Evolutionary conservation across 1,284 basidiomycete genomes (phyloP).

Genomic region (Cerrena zonata): DNA sequence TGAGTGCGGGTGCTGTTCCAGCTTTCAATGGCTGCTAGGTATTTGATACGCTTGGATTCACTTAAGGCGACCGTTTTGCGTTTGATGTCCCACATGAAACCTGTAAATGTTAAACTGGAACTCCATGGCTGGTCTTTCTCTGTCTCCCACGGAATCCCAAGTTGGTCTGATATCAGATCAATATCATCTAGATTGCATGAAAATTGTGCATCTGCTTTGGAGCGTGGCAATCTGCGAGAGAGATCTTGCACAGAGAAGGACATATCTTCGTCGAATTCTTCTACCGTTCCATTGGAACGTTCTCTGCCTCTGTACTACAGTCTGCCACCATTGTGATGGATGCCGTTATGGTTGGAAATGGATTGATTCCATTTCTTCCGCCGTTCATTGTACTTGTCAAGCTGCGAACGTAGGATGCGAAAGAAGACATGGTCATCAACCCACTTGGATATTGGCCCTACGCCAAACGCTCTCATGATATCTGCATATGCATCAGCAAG

Average conservation of each 20-base stretch:
- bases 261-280: constrained; percentile 20
- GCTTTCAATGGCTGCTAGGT: constrained; percentile 12
- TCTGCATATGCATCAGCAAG: constrained; percentile 11
- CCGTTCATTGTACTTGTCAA: constrained; percentile 7
- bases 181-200: constrained; percentile 18
- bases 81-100: constrained; percentile 21
- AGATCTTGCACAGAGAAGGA: constrained; percentile 13
- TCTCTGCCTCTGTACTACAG: constrained; percentile 26
- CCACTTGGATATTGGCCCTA: constrained; percentile 16
- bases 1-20: constrained; percentile 11
- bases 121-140: constrained; percentile 19
- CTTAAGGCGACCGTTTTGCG: constrained; percentile 14
- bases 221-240: constrained; percentile 5
- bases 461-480: constrained; percentile 16
- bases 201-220: constrained; percentile 9
- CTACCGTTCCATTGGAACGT: constrained; percentile 5
- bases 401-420: constrained; percentile 2
- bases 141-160: constrained; percentile 22
- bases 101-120: constrained; percentile 14
- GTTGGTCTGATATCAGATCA: constrained; percentile 11
- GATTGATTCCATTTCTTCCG: neutral
- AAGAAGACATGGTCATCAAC: constrained; percentile 16
- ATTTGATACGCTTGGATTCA: constrained; percentile 16
- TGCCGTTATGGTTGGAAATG: constrained; percentile 6
- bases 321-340: constrained; percentile 19